A percentile compares a stretch with the other conserved stretches of the same genome.
phyloP scores from a whole-genome alignment of 2,329 filamentous ascomycete species.

The Trichoderma gracile region DNA sequence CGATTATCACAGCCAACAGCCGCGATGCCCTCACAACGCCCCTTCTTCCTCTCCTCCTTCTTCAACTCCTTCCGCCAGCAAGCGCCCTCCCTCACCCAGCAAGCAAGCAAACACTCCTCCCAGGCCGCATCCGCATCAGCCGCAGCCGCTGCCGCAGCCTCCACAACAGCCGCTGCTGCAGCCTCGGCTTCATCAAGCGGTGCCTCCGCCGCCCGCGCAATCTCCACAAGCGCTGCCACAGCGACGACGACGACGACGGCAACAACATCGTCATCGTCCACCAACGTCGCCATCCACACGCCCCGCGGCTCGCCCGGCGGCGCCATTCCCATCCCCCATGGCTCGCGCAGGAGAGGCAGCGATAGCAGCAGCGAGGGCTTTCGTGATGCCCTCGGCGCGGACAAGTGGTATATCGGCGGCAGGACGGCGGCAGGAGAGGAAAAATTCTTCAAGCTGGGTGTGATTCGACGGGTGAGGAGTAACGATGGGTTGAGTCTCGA shows the following conservation, averaged over 20 bases:
- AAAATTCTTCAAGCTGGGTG: slow-evolving; percentile 77
- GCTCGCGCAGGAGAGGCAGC: slow-evolving; percentile 61
- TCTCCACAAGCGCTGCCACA: slow-evolving; percentile 32
- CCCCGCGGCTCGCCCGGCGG: slow-evolving; percentile 32
- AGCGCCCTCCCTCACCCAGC: slow-evolving; percentile 40
- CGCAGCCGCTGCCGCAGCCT: slow-evolving; percentile 27
- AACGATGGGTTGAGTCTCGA: slow-evolving; percentile 74
- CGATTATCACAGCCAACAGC: not conserved
- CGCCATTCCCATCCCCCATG: slow-evolving; percentile 45
- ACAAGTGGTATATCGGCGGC: slow-evolving; percentile 82
- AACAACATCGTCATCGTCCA: slow-evolving; percentile 27
- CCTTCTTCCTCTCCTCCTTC: slow-evolving; percentile 59
- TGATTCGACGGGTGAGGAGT: slow-evolving; percentile 71
- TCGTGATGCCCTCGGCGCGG: slow-evolving; percentile 67
- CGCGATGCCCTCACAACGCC: slow-evolving; percentile 54
- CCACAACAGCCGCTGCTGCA: slow-evolving; percentile 34
- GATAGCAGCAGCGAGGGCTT: slow-evolving; percentile 77
- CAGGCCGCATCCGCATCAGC: slow-evolving; percentile 33
- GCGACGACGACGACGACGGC: slow-evolving; percentile 24
- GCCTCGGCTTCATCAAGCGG: slow-evolving; percentile 27
- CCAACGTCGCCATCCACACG: slow-evolving; percentile 36
- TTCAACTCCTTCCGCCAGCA: slow-evolving; percentile 57
- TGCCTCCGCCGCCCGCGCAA: slow-evolving; percentile 30
- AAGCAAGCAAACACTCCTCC: slow-evolving; percentile 41
- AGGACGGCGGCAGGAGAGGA: slow-evolving; percentile 76